phyloP scores from a whole-genome alignment of 306 rosid species.

The Glycine soja region DNA sequence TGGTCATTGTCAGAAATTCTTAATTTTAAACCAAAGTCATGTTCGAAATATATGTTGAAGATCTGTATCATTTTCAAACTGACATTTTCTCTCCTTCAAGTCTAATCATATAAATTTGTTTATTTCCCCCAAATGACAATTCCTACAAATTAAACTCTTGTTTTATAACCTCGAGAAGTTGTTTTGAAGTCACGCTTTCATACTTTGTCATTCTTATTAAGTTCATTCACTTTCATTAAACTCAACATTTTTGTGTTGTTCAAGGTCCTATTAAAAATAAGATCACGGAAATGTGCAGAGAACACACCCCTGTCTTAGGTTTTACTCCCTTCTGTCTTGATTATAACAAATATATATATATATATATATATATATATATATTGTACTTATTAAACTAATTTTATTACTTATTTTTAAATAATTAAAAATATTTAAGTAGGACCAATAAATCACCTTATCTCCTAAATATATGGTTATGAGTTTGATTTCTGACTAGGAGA shows the following conservation, averaged over 20 bases:
- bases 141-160: constrained; percentile 39
- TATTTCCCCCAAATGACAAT: constrained; percentile 42
- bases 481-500: no score
- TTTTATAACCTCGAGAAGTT: constrained; percentile 37
- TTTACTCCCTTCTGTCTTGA: no score
- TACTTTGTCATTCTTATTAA: constrained; percentile 35
- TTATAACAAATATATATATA: no score
- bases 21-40: constrained; percentile 3
- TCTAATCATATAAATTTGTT: constrained; percentile 37
- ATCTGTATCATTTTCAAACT: neutral
- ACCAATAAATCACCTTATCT: no score
- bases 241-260: constrained; percentile 30
- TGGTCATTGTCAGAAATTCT: constrained; percentile 31
- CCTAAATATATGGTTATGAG: no score
- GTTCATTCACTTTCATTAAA: constrained; percentile 38
- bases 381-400: no score
- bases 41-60: constrained; percentile 35
- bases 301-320: neutral
- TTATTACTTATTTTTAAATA: no score
- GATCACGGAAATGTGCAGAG: neutral
- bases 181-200: constrained; percentile 52
- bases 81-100: neutral
- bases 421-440: no score
- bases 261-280: constrained; percentile 6
- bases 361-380: no score